Base-by-base conservation (phyloP, 129 eudicot genomes). In the Flaveria ramosissima region DNA sequence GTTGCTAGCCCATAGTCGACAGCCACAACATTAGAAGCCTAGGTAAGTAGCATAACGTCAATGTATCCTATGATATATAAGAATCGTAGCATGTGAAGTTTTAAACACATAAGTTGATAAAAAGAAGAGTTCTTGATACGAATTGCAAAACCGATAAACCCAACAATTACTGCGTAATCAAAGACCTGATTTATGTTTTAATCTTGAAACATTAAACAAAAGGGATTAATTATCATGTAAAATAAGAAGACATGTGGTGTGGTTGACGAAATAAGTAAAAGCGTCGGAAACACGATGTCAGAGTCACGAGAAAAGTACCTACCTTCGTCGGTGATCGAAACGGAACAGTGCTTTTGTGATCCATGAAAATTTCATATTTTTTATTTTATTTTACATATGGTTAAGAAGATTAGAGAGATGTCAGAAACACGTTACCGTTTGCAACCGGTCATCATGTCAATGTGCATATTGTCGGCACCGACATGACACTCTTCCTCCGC, bases 401-500 rank as follows among this genome's bases (percentile, higher is more conserved):
- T 53, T 53, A 53, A 6, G 24, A 53, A 7, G 8, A 32, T 32
- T 32, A 32, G 39, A 57, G 63, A 57, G 21, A 10, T 11, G 64
- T 57, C 64, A 57, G 30, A 57, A 57, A 57, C 64, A 57, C 10
- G 64, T 57, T 55, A 55, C 61, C 61, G 61, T 7, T 55, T 55
- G 23, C 61, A 24, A 8, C 61, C 61, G 61, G 74, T 77, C 56
- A 77, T 0, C 75, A 47, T 77, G 81, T 77, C 81, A 74, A 68
- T 55, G 69, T 68, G 59, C 56, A 53, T 23, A 39, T 6, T 43
- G 81, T 77, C 75, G 81, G 81, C 61, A 77, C 81, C 81, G 68
- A 68, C 81, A 68, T 75, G 75, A 41, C 81, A 77, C 61, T 26
- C 69, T 68, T 68, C 60, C 69, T 77, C 48, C 75, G 75, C 69